Evolutionary conservation across 2,329 filamentous ascomycete genomes (phyloP), one percentile per base, ranked within the genome.

Genomic region (Ceratocystis destructans): DNA sequence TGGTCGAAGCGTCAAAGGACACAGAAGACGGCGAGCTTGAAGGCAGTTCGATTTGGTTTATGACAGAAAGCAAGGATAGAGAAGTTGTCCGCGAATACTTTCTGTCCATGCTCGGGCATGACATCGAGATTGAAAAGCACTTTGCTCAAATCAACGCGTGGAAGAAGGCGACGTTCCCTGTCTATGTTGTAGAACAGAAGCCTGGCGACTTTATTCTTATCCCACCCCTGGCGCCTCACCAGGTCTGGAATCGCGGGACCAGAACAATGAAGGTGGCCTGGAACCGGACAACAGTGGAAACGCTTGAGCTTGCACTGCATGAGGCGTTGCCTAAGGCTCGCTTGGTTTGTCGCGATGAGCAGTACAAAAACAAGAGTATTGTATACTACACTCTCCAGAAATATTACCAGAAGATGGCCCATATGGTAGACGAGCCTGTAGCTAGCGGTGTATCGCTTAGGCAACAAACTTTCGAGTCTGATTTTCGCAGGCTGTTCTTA

Each of bases 341-440:
- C 12, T 83, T 96, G 70, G 93, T 97, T 2, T 97, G 94, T 73
- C 88, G 94, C 46, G 94, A 99, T 70, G 94, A 99, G 74, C 93
- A 97, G 74, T 99, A 99, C 79, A 97, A 97, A 75, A 96, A 96
- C 77, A 97, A 97, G 74, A 90, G 92, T 4, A 96, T 97, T 67
- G 81, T 96, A 57, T 96, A 92, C 74, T 96, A 87, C 73, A 90
- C 91, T 0, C 79, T 97, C 2, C 78, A 87, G 10, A 94, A 91
- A 72, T 97, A 97, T 73, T 79, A 81, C 69, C 77, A 79, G n/a
- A 79, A 84, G 62, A 81, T 89, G 17, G 77, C 81, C 65, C 28
- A 61, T 5, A 31, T 82, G 65, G 76, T 83, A 41, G 78, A 78
- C 2, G 77, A 79, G 61, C 72, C 80, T 72, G 72, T 80, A 72